Base-by-base conservation (phyloP, 176 grass and related monocot genomes). In the Avena insularis region DNA sequence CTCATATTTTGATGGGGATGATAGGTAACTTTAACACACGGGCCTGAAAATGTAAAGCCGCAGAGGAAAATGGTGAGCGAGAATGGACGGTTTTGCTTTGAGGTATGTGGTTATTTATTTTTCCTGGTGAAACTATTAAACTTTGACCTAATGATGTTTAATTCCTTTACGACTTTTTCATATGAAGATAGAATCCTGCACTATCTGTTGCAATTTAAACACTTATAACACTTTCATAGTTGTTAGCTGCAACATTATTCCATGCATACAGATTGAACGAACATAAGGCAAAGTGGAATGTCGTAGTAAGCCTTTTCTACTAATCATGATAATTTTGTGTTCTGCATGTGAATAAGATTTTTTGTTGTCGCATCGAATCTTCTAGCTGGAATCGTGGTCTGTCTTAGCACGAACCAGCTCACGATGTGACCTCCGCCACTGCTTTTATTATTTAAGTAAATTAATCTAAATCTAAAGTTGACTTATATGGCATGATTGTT, bases 21-120 rank as follows among this genome's bases (percentile, higher is more conserved):
- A 31, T 88, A 98, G 97, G 94, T 96, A 87, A 82, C 89, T 31
- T 60, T 98, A 67, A 96, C 94, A 83, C 92, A 94, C 79, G 93
- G 92, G 49, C 90, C 92, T 91, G 97, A 96, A 75, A 93, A 88
- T 13, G 80, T 89, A 68, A 96, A 98, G 70, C 90, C 97, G 6
- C 90, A 99, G 75, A 82, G 76, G 87, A 96, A 99, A 88, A 75
- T 91, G 56, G 87, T 93, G 38, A 72, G 88, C 55, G 84, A 86
- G 80, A 93, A 93, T 83, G 97, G 94, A 86, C 88, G 59, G 23
- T 99, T 96, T 88, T 99, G 94, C 90, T 96, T 99, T 93, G 92
- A 98, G 96, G 96, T 96, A 90, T 50, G 71, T 73, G 20, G n/a
- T 19, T 58, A 5, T 61, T 51, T 86, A 29, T 8, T 53, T 56